A percentile compares a stretch with the other conserved stretches of the same genome.
phyloP scores from a whole-genome alignment of 495 filamentous ascomycete genomes.

The Penicillium cosmopolitanum region DNA sequence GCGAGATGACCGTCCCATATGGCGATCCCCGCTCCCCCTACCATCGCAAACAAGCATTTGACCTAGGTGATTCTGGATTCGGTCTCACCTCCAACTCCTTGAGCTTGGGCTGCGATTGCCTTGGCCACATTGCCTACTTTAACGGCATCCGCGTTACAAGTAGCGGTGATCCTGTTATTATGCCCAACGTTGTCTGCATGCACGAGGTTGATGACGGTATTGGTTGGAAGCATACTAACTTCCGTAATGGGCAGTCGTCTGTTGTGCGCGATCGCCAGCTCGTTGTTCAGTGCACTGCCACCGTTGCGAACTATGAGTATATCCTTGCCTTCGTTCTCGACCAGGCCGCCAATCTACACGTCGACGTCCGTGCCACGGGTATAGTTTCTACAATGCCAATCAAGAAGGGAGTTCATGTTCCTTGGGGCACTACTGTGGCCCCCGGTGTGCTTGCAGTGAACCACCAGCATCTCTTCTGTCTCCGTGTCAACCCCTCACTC shows the following conservation, averaged over 20 bases:
- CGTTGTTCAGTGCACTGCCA: conserved; percentile 75
- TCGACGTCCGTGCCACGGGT: conserved; percentile 85
- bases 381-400: conserved; percentile 83
- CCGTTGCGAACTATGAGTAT: conserved; percentile 84
- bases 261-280: conserved; percentile 59
- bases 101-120: conserved; percentile 60
- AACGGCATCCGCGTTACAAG: conserved; percentile 56
- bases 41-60: conserved; percentile 70
- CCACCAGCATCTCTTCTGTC: conserved; percentile 89
- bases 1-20: conserved; percentile 77
- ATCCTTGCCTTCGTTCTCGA: conserved; percentile 85
- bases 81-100: conserved; percentile 72
- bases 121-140: conserved; percentile 68
- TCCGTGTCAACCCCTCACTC: conserved; percentile 82
- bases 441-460: conserved; percentile 78
- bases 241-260: conserved; percentile 57
- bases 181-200: conserved; percentile 63
- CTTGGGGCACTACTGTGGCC: conserved; percentile 82
- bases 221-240: conserved; percentile 72
- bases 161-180: conserved; percentile 52
- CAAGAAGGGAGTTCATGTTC: conserved; percentile 51
- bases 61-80: conserved; percentile 69
- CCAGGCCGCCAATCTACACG: conserved; percentile 74
- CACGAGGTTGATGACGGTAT: conserved; percentile 72
- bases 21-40: conserved; percentile 66